phyloP scores from a whole-genome alignment of 2,329 filamentous ascomycete genomes.

The Diplodia intermedia region DNA sequence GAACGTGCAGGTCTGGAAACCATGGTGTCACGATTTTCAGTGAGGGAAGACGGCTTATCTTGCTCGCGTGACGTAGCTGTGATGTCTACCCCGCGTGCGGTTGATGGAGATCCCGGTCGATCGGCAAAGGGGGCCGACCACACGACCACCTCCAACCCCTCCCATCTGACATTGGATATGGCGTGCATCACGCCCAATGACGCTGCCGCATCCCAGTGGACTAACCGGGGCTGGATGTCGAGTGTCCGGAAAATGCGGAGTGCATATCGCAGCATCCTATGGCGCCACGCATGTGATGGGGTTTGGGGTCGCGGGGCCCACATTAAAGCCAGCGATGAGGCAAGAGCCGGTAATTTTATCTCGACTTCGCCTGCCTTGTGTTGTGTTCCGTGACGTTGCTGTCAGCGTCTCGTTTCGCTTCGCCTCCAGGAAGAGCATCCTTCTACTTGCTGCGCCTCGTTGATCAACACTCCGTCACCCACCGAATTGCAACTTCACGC shows the following conservation, averaged over 20 bases:
- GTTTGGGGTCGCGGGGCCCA: slow-evolving; percentile 1
- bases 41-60: no score
- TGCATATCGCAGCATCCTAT: slow-evolving; percentile 18
- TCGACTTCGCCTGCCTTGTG: not conserved
- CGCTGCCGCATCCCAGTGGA: not conserved
- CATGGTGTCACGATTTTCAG: no score
- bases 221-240: slow-evolving; percentile 3
- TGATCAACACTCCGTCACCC: not conserved
- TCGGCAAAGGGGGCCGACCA: not conserved
- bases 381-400: no score
- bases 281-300: slow-evolving; percentile 26
- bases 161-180: slow-evolving; percentile 2
- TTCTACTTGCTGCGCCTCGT: slow-evolving; percentile 15
- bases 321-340: not conserved
- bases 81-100: not conserved
- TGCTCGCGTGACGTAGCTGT: not conserved
- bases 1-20: no score
- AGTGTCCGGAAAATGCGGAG: slow-evolving; percentile 15
- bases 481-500: not conserved
- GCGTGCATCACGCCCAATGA: slow-evolving; percentile 3
- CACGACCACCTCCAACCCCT: not conserved
- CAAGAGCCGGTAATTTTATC: not conserved
- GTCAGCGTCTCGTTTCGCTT: not conserved
- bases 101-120: not conserved
- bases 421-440: not conserved